Evolutionary conservation across 495 filamentous ascomycete species (phyloP), one percentile per base, ranked within the genome.

Genomic region (Chlorociboria aeruginascens): DNA sequence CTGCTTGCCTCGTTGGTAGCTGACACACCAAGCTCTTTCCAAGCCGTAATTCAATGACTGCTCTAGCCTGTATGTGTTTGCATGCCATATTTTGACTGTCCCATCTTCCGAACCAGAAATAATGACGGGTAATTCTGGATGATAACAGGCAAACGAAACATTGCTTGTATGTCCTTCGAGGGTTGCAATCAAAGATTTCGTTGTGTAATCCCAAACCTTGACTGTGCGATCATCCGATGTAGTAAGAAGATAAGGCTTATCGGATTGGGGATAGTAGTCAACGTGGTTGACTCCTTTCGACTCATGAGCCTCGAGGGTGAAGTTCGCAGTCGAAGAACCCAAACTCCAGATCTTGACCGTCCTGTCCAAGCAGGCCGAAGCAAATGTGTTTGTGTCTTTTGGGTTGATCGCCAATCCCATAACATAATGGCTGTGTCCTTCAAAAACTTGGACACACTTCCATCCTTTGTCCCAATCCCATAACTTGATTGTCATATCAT

Each of bases 381-480:
- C 92, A 62, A 98, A 98, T 13, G 92, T 89, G 62, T 99, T 99
- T 16, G 93, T 96, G 56, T 97, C 92, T 65, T 97, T 99, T 12
- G 92, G 92, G 66, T 99, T 97, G 63, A 99, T 95, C n/a, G 93
- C 81, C 52, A 99, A 74, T n/a, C 89, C 88, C 93, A 98, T 98
- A 35, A 97, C 92, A 72, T 89, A 95, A 67, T 95, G 89, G 58
- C 81, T 84, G 60, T 99, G 94, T n/a, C 92, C 92, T 62, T 99
- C 92, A 58, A 95, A 99, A 36, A 95, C 82, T 63, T 95, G 87
- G 13, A 97, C 86, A 57, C 90, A 96, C 65, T 96, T 97, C 93
- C 93, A 99, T 53, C 77, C 77, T 63, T 87, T 89, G 56, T 97
- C 92, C 92, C 92, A 99, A 67, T 99, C 88, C 93, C 93, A 99